phyloP scores from a whole-genome alignment of 2,329 filamentous ascomycete species.

The Phoma sp. region DNA sequence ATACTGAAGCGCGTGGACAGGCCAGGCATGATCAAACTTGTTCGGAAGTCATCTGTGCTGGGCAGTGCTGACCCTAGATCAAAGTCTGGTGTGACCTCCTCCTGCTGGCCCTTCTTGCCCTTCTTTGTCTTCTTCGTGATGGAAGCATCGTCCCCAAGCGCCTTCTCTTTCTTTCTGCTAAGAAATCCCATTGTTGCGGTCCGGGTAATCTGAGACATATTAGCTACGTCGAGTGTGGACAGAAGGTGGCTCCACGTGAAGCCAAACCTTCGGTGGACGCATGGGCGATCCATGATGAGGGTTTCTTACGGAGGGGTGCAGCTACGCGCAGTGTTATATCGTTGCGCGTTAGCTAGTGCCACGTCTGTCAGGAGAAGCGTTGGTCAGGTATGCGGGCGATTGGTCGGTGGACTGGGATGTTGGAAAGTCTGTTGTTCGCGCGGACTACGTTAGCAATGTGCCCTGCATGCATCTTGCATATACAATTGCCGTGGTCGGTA shows the following conservation, averaged over 20 bases:
- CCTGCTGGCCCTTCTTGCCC: conserved; percentile 59
- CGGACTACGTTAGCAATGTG: conserved; percentile 23
- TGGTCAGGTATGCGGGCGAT: conserved; percentile 16
- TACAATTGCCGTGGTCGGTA: conserved; percentile 4
- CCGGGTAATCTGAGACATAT: conserved; percentile 33
- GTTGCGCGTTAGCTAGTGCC: conserved; percentile 21
- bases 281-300: not conserved
- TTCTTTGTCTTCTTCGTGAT: conserved; percentile 51
- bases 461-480: conserved; percentile 17
- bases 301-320: conserved; percentile 8
- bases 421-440: conserved; percentile 23
- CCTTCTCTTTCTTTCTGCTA: conserved; percentile 68
- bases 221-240: not conserved
- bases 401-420: conserved; percentile 14
- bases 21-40: conserved; percentile 93
- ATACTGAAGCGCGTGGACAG: conserved; percentile 96
- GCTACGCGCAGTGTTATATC: conserved; percentile 13
- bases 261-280: not conserved
- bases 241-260: not conserved
- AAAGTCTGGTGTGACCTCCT: conserved; percentile 68
- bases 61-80: conserved; percentile 80
- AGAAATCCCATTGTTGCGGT: conserved; percentile 77
- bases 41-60: conserved; percentile 87
- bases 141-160: conserved; percentile 41
- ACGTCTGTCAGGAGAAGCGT: not conserved